Percentiles rank a stretch among this genome's conserved stretches.
phyloP scores from a whole-genome alignment of 148 eudicot genomes.

The Drosera capensis region DNA sequence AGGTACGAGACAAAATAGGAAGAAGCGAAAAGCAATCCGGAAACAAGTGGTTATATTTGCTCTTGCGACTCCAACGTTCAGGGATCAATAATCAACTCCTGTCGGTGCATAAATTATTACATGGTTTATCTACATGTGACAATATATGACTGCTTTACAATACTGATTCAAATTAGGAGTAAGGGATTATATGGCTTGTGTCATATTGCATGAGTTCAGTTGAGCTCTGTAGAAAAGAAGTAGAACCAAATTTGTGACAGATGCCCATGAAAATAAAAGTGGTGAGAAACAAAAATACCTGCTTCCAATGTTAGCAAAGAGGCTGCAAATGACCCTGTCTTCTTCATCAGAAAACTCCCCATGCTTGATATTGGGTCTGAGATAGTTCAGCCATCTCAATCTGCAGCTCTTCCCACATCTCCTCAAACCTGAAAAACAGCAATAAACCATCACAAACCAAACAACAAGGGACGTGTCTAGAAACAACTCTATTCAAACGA shows the following conservation, averaged over 20 bases:
- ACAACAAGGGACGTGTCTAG: background rate
- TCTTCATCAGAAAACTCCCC: conserved; percentile 70
- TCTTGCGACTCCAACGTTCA: too few species aligned
- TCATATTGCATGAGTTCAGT: background rate
- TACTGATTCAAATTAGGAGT: too few species aligned
- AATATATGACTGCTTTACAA: too few species aligned
- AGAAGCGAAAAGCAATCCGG: too few species aligned
- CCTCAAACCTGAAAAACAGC: conserved; percentile 27
- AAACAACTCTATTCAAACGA: too few species aligned
- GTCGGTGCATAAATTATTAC: too few species aligned
- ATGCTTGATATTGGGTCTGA: conserved; percentile 71
- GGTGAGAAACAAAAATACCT: conserved; percentile 20
- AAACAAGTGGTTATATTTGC: too few species aligned
- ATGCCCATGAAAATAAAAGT: background rate
- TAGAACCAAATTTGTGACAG: background rate
- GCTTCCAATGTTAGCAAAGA: conserved; percentile 71
- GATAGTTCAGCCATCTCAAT: conserved; percentile 71
- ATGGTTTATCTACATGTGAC: too few species aligned
- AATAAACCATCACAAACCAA: background rate
- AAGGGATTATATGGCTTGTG: too few species aligned
- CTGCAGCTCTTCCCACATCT: conserved; percentile 87
- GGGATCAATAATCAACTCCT: too few species aligned
- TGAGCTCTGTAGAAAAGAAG: background rate
- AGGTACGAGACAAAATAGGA: too few species aligned
- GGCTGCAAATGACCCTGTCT: conserved; percentile 50